Evolutionary conservation across 106 monocot species (phyloP).

Genomic region (Dactylorhiza incarnata): DNA sequence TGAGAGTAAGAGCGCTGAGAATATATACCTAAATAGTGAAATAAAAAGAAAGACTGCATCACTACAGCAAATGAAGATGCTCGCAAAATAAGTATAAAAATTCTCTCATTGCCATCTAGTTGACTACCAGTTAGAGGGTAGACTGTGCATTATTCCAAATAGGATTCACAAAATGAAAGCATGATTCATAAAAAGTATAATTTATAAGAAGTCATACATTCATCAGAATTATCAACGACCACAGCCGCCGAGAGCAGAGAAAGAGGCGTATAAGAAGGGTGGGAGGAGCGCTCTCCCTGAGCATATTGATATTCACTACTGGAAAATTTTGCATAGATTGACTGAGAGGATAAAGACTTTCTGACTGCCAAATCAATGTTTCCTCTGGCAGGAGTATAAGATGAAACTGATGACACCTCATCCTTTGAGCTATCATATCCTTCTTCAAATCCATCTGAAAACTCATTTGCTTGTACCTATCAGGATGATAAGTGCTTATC

Average conservation of each 20-base stretch:
- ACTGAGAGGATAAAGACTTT: slow-evolving; percentile 62
- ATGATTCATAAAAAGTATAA: not conserved
- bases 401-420: slow-evolving; percentile 93
- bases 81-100: not conserved
- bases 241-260: slow-evolving; percentile 68
- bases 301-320: slow-evolving; percentile 24
- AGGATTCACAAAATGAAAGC: not conserved
- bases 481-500: not conserved
- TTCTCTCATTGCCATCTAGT: not conserved
- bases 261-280: slow-evolving; percentile 40
- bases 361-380: slow-evolving; percentile 41
- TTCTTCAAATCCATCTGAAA: slow-evolving; percentile 68
- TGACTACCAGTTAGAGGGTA: not conserved
- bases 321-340: slow-evolving; percentile 45
- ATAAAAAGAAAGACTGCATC: not conserved
- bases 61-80: not conserved
- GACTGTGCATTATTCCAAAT: not conserved
- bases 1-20: not conserved
- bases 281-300: slow-evolving; percentile 33
- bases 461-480: slow-evolving; percentile 74
- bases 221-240: slow-evolving; percentile 47
- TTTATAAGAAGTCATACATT: slow-evolving; percentile 28
- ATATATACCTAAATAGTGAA: not conserved
- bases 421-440: slow-evolving; percentile 94
- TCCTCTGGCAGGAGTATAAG: slow-evolving; percentile 62